Evolutionary conservation across 768 basidiomycete genomes (phyloP).

Genomic region (Leccinum olivaceopallidum): DNA sequence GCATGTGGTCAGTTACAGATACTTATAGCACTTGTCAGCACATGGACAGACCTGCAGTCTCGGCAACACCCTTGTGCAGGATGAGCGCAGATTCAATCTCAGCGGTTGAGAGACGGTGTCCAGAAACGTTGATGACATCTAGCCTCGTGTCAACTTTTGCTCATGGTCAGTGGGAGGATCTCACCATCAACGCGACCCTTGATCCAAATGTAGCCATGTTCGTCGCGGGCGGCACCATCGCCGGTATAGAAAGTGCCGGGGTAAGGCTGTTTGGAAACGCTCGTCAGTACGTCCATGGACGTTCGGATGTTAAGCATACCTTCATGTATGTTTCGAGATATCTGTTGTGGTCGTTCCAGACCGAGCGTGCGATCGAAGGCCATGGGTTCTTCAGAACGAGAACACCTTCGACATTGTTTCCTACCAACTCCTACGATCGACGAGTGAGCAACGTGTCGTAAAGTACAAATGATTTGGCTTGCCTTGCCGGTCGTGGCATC

Average conservation of each 20-base stretch:
- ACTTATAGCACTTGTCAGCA: not conserved
- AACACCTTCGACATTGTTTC: slow-evolving; percentile 88
- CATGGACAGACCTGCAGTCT: slow-evolving; percentile 67
- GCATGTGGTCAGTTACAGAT: slow-evolving; percentile 8
- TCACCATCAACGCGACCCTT: slow-evolving; percentile 93
- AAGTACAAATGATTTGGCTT: slow-evolving; percentile 9
- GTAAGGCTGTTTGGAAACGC: slow-evolving; percentile 52
- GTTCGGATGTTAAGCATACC: slow-evolving; percentile 23
- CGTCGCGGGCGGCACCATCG: slow-evolving; percentile 92
- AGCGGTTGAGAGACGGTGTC: slow-evolving; percentile 94
- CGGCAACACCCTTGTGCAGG: slow-evolving; percentile 91
- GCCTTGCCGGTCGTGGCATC: slow-evolving; percentile 79
- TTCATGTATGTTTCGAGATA: slow-evolving; percentile 78
- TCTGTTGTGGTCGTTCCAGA: slow-evolving; percentile 90
- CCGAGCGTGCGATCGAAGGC: slow-evolving; percentile 94
- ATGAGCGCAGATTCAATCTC: slow-evolving; percentile 98
- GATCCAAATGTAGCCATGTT: slow-evolving; percentile 98
- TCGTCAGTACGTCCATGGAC: slow-evolving; percentile 43
- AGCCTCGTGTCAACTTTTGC: slow-evolving; percentile 4
- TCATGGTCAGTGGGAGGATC: slow-evolving; percentile 21
- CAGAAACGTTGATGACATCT: slow-evolving; percentile 98
- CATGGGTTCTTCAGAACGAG: slow-evolving; percentile 84
- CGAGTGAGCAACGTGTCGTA: not conserved
- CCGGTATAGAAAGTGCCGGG: slow-evolving; percentile 96
- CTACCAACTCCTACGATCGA: slow-evolving; percentile 56